Base-by-base conservation (phyloP, 495 filamentous ascomycete genomes). In the Daldinia childiae region DNA sequence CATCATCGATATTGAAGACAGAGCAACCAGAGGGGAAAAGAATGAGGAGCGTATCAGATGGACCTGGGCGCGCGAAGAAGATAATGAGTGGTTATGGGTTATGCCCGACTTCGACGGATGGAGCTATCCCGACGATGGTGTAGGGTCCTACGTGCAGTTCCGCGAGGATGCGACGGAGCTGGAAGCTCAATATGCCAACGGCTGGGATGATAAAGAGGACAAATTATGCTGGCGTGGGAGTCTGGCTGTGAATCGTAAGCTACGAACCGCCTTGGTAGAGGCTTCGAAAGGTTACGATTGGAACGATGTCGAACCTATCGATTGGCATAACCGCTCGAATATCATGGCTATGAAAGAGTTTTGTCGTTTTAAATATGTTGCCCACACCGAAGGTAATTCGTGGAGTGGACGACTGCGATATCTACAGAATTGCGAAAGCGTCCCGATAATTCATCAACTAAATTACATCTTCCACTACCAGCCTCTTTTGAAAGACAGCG, bases 21-120 rank as follows among this genome's bases (percentile, higher is more conserved):
- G 84, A 51, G 78, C 83, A 0, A 69, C 56, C 7, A 56, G 60
- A 24, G 65, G 70, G 21, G 70, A 72, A 41, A 72, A 78, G 45
- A 57, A 79, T 9, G 80, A 84, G 0, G 26, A 68, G 14, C 65
- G 72, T 9, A 72, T 80, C 19, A 80, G 86, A 12, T 90, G 88
- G 87, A 80, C 81, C 7, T 84, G 85, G 69, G 79, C 87, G 3
- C 79, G 87, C 62, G 68, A 73, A 15, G 60, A 64, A 9, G 63
- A 56, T 17, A 83, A 90, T 41, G 71, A 79, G 0, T 77, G 82
- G 14, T 77, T 86, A 12, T 92, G 89, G 89, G 78, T 91, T 12
- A 90, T 92, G 81, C 88, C 89, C 0, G 89, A 91, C 69, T 91
- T 91, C 63, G 86, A 87, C 32, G 90, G 87, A 79, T 91, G 88